Percentiles rank a stretch among this genome's conserved stretches.
These are phyloP conservation scores for Aspergillus nanangensis DNA, from an alignment of 495 filamentous ascomycete genomes.

Conservation along the genomic window DNA sequence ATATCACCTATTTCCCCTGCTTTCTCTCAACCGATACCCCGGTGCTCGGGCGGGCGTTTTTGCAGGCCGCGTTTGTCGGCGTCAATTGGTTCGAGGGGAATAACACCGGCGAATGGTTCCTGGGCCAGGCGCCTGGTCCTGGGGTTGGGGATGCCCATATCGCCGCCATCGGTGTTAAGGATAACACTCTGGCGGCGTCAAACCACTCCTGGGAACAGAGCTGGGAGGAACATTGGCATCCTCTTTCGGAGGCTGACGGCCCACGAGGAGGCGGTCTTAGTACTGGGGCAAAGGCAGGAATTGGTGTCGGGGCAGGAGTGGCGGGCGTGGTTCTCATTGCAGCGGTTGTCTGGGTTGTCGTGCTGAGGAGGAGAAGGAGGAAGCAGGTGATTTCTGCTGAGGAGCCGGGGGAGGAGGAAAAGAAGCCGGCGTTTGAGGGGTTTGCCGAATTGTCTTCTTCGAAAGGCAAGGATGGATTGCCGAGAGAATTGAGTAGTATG, in stretches of 20 bases:
- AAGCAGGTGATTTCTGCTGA: no score
- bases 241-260: neutral
- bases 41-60: slow-evolving; percentile 48
- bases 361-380: neutral
- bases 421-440: no score
- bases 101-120: slow-evolving; percentile 10
- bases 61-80: slow-evolving; percentile 54
- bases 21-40: slow-evolving; percentile 24
- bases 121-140: slow-evolving; percentile 11
- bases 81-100: slow-evolving; percentile 36
- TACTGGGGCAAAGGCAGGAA: slow-evolving; percentile 6
- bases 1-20: slow-evolving; percentile 51
- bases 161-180: neutral
- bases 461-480: no score
- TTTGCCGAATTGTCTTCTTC: no score
- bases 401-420: no score
- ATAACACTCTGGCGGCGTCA: neutral
- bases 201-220: slow-evolving; percentile 5
- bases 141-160: neutral
- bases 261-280: neutral
- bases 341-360: slow-evolving; percentile 1
- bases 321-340: slow-evolving; percentile 6
- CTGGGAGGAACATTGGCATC: slow-evolving; percentile 7
- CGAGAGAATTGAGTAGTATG: no score
- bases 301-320: slow-evolving; percentile 7